Percentiles rank a stretch among this genome's conserved stretches.
Conservation (phyloP, 2,329 filamentous ascomycete species). For the Scopulariopsis brevicaulis region DNA sequence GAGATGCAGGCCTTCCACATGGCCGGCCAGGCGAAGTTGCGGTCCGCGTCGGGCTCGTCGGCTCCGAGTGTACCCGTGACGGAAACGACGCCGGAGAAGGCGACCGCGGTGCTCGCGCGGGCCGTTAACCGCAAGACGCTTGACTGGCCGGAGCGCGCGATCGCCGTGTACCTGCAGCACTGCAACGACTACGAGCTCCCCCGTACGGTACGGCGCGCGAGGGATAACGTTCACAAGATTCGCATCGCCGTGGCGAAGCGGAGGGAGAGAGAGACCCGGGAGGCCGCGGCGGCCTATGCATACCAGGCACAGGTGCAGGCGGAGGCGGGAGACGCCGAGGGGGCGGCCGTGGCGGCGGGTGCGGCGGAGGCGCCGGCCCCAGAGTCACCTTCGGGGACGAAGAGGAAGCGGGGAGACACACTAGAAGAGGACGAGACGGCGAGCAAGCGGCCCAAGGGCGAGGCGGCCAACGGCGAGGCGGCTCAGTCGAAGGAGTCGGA, state of each 20-base stretch:
- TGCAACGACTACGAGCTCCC: slow-evolving; percentile 86
- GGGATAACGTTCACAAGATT: slow-evolving; percentile 62
- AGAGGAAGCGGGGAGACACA: slow-evolving; percentile 61
- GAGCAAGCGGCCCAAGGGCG: slow-evolving; percentile 56
- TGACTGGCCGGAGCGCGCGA: slow-evolving; percentile 66
- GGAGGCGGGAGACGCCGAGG: slow-evolving; percentile 14
- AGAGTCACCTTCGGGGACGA: slow-evolving; percentile 33
- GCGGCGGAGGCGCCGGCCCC: not conserved
- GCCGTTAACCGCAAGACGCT: slow-evolving; percentile 52
- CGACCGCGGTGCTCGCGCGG: slow-evolving; percentile 65
- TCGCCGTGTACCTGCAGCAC: slow-evolving; percentile 65
- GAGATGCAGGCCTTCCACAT: slow-evolving; percentile 58
- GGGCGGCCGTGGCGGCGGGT: slow-evolving; percentile 11
- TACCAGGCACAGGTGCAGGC: slow-evolving; percentile 12
- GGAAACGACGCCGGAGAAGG: slow-evolving; percentile 42
- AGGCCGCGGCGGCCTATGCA: slow-evolving; percentile 42
- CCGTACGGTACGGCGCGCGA: slow-evolving; percentile 59
- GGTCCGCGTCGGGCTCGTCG: slow-evolving; percentile 15
- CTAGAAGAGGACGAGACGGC: slow-evolving; percentile 26
- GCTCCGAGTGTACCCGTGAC: not conserved
- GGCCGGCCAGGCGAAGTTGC: slow-evolving; percentile 36
- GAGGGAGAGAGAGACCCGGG: slow-evolving; percentile 53
- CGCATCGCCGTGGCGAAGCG: slow-evolving; percentile 51
- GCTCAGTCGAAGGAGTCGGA: slow-evolving; percentile 13
- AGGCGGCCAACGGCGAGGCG: slow-evolving; percentile 18